A percentile compares a stretch with the other conserved stretches of the same genome.
These are phyloP conservation scores for Cardiospermum halicacabum DNA, from an alignment of 345 rosid genomes.

Conservation along the genomic window DNA sequence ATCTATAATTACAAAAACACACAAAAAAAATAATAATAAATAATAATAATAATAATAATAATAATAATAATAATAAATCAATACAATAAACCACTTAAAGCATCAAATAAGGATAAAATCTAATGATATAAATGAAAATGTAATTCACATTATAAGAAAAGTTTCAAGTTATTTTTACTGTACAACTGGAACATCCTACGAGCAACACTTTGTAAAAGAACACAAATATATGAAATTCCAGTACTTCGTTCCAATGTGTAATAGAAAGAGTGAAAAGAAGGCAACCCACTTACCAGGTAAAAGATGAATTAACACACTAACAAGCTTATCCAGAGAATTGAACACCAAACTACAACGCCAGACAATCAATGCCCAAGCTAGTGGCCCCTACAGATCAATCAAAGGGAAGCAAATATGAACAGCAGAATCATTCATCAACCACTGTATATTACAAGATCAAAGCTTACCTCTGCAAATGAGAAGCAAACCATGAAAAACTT, in stretches of 20 bases:
- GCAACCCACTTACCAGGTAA: slow-evolving; percentile 65
- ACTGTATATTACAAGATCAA: not conserved
- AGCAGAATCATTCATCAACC: slow-evolving; percentile 8
- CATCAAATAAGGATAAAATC: not conserved
- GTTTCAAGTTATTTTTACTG: not conserved
- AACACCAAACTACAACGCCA: slow-evolving; percentile 99
- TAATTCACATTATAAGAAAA: not conserved
- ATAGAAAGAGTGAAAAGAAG: not conserved
- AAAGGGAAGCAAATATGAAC: slow-evolving; percentile 11
- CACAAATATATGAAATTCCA: too few species aligned
- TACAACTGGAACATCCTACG: not conserved
- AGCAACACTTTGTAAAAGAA: not conserved
- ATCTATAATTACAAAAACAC: too few species aligned
- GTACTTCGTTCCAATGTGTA: not conserved
- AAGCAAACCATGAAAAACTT: slow-evolving; percentile 97
- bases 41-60: too few species aligned
- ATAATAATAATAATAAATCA: not conserved
- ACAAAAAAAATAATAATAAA: too few species aligned
- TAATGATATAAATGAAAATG: not conserved
- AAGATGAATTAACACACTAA: slow-evolving; percentile 96
- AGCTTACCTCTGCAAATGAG: slow-evolving; percentile 88
- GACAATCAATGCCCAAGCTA: slow-evolving; percentile 93
- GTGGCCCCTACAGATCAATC: slow-evolving; percentile 68
- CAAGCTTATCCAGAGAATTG: slow-evolving; percentile 86
- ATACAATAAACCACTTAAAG: not conserved